A percentile compares a stretch with the other conserved stretches of the same genome.
Conservation (phyloP, 345 rosid species). For the Populus deltoides region DNA sequence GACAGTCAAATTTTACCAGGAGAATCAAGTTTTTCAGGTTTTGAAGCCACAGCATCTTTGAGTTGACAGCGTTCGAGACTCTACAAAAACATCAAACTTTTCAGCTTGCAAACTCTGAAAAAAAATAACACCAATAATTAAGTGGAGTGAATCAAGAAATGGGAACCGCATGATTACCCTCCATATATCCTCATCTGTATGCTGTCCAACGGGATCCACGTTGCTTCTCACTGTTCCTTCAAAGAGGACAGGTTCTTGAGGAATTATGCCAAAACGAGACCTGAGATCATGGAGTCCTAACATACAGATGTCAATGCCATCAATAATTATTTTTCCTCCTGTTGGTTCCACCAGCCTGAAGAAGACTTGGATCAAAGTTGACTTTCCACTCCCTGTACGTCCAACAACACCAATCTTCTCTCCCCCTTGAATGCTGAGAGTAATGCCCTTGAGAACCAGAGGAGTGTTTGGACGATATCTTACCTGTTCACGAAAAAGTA, state of each 20-base stretch:
- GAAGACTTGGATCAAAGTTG: slow-evolving; percentile 83
- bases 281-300: slow-evolving; percentile 90
- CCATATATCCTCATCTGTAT: slow-evolving; percentile 90
- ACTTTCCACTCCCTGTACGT: slow-evolving; percentile 94
- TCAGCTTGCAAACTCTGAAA: not conserved
- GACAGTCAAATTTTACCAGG: slow-evolving; percentile 38
- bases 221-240: slow-evolving; percentile 96
- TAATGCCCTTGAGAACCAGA: slow-evolving; percentile 79
- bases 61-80: slow-evolving; percentile 92
- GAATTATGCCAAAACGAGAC: slow-evolving; percentile 90
- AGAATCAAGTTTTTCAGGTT: slow-evolving; percentile 80
- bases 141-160: not conserved
- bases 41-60: slow-evolving; percentile 63
- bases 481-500: slow-evolving; percentile 46
- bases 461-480: slow-evolving; percentile 87
- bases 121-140: not conserved
- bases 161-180: slow-evolving; percentile 42
- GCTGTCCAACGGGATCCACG: slow-evolving; percentile 74
- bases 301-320: slow-evolving; percentile 65
- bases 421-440: slow-evolving; percentile 70
- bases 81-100: slow-evolving; percentile 30
- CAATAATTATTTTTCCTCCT: slow-evolving; percentile 75
- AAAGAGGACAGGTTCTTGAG: slow-evolving; percentile 94
- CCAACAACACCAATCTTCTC: slow-evolving; percentile 93
- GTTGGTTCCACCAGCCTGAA: slow-evolving; percentile 91